A percentile compares a stretch with the other conserved stretches of the same genome.
Conservation (phyloP, 2,329 filamentous ascomycete species). For the Xylariaceae sp. region DNA sequence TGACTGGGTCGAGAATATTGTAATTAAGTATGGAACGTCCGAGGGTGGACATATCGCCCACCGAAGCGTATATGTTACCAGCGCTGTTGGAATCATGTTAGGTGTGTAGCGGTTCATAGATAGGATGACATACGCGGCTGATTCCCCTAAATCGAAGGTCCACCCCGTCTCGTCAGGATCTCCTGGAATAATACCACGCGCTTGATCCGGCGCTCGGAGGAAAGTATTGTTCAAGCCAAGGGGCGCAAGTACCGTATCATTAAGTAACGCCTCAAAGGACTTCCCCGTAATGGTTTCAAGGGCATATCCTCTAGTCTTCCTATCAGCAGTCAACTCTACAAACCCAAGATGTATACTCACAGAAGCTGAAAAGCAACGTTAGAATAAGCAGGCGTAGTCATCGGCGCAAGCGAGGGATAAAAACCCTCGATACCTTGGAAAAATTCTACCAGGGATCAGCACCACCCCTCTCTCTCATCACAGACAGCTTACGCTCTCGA, state of each 20-base stretch:
- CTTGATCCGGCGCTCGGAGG: constrained; percentile 26
- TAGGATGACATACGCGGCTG: constrained; percentile 22
- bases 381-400: constrained; percentile 27
- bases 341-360: constrained; percentile 27
- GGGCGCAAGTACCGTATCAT: constrained; percentile 36
- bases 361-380: constrained; percentile 31
- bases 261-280: constrained; percentile 33
- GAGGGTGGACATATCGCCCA: constrained; percentile 32
- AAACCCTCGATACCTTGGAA: constrained; percentile 27
- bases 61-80: constrained; percentile 36
- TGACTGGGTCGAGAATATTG: constrained; percentile 33
- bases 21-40: constrained; percentile 31
- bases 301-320: constrained; percentile 36
- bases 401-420: constrained; percentile 27
- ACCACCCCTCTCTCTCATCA: not conserved
- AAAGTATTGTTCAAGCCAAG: constrained; percentile 39
- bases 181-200: constrained; percentile 37
- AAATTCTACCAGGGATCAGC: constrained; percentile 23
- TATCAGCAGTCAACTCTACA: constrained; percentile 21
- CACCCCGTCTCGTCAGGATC: constrained; percentile 26
- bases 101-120: constrained; percentile 14
- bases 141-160: constrained; percentile 29
- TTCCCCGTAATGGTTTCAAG: constrained; percentile 38
- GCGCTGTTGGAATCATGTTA: constrained; percentile 25
- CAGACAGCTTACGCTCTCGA: constrained; percentile 24